Conservation (phyloP, 495 filamentous ascomycete species). For the Penicillium ochrochloron region DNA sequence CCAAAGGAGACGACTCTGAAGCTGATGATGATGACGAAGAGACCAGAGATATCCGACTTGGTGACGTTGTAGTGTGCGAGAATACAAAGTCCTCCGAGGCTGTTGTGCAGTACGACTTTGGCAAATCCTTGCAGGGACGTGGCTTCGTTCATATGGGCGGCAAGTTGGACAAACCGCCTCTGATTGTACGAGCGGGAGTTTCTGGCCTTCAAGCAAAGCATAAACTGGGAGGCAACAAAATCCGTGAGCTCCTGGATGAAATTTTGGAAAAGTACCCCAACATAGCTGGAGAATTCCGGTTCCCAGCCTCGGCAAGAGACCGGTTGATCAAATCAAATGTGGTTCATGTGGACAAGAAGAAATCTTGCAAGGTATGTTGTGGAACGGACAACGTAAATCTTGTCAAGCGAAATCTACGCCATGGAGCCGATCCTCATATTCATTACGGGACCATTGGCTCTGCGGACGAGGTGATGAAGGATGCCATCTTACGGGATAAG, state of each 20-base stretch:
- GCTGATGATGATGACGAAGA: background rate
- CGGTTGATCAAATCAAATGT: background rate
- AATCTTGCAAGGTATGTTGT: background rate
- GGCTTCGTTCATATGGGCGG: constrained; percentile 7
- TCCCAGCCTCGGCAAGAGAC: background rate
- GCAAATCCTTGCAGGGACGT: background rate
- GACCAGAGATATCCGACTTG: constrained; percentile 1
- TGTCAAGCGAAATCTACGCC: background rate
- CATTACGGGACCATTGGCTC: constrained; percentile 32
- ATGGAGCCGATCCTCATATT: constrained; percentile 8
- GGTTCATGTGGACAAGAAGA: background rate
- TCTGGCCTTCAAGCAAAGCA: background rate
- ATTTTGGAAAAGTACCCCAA: background rate
- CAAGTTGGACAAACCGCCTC: constrained; percentile 7
- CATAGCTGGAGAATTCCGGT: background rate
- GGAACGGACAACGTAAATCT: background rate
- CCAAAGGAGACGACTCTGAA: background rate
- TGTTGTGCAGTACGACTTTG: constrained; percentile 13
- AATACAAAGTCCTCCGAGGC: background rate
- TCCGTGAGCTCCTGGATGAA: background rate
- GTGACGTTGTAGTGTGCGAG: background rate
- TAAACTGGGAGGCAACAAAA: background rate
- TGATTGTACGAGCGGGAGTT: background rate
- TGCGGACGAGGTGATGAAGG: constrained; percentile 25
- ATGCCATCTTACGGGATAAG: constrained; percentile 24